Conservation (phyloP, 2,329 filamentous ascomycete species). For the Pseudogymnoascus sp. region DNA sequence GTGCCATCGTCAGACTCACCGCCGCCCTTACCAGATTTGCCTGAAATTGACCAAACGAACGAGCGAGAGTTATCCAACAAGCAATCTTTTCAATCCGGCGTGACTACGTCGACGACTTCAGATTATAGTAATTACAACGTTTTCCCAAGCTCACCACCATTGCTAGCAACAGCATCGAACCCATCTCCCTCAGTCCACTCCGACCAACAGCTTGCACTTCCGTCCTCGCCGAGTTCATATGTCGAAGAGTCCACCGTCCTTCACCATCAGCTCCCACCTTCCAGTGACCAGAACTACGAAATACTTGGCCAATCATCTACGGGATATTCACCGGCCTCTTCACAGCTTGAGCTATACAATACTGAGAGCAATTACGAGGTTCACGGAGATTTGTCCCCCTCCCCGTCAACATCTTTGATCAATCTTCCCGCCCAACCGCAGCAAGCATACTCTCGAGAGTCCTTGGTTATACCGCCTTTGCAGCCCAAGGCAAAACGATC, state of each 20-base stretch:
- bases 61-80: constrained; percentile 24
- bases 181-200: constrained; percentile 14
- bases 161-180: constrained; percentile 17
- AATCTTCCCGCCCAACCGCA: constrained; percentile 12
- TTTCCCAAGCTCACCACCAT: constrained; percentile 18
- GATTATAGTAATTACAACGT: constrained; percentile 28
- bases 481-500: constrained; percentile 39
- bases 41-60: constrained; percentile 16
- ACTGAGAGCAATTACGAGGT: constrained; percentile 43
- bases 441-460: constrained; percentile 50
- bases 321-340: constrained; percentile 17
- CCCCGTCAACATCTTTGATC: constrained; percentile 26
- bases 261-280: constrained; percentile 6
- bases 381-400: constrained; percentile 37
- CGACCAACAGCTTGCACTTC: constrained; percentile 1
- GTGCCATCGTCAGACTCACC: constrained; percentile 1
- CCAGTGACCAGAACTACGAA: constrained; percentile 38
- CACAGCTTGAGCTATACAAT: constrained; percentile 13
- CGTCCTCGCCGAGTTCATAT: background rate
- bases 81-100: constrained; percentile 25
- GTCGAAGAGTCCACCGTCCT: constrained; percentile 8
- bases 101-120: constrained; percentile 24
- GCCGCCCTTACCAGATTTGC: background rate
- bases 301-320: constrained; percentile 44
- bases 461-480: constrained; percentile 48